These are phyloP conservation scores for Claviceps maximensis DNA, from an alignment of 2,329 filamentous ascomycete species.

Conservation along the genomic window DNA sequence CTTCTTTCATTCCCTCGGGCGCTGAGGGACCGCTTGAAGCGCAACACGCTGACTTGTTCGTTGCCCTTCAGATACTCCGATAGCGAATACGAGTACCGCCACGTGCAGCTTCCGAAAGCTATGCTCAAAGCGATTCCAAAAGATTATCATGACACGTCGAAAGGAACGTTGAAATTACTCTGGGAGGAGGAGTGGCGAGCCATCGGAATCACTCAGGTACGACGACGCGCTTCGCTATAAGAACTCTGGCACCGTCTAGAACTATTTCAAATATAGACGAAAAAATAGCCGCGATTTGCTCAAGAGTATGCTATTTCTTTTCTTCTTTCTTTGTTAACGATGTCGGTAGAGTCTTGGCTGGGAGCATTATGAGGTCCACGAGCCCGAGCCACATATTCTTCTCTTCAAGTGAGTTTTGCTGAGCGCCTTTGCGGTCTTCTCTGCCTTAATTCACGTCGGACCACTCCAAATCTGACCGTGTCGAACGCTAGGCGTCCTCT, in stretches of 20 bases:
- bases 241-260: not conserved
- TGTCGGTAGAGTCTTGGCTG: constrained; percentile 73
- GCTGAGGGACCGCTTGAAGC: not conserved
- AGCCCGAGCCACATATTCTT: constrained; percentile 95
- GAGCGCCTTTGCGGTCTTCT: not conserved
- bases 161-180: constrained; percentile 87
- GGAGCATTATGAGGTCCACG: constrained; percentile 99
- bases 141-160: constrained; percentile 79
- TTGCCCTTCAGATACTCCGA: constrained; percentile 64
- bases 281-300: not conserved
- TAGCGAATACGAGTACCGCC: constrained; percentile 86
- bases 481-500: constrained; percentile 54
- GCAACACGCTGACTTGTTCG: constrained; percentile 1
- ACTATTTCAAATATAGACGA: not conserved
- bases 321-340: not conserved
- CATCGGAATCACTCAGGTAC: constrained; percentile 90
- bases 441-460: not conserved
- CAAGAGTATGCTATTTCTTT: not conserved
- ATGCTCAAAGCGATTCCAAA: constrained; percentile 97
- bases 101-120: constrained; percentile 92
- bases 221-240: constrained; percentile 10
- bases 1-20: not conserved
- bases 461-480: not conserved
- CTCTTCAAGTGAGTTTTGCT: constrained; percentile 68
- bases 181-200: constrained; percentile 99